phyloP scores from a whole-genome alignment of 768 basidiomycete genomes.

The Thelephora ganbajun region DNA sequence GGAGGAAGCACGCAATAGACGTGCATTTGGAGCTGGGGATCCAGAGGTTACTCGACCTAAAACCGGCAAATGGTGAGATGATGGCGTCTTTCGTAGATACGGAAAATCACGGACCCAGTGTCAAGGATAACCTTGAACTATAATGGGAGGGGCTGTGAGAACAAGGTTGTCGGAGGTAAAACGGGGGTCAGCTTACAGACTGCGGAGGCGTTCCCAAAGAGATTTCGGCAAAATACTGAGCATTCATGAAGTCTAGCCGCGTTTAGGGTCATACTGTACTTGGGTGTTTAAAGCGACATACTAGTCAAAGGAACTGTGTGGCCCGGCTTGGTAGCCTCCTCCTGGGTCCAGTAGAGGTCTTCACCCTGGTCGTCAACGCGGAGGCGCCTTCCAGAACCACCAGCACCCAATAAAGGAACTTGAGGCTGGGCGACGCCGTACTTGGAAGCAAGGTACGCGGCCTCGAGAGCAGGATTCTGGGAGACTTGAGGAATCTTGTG shows the following conservation, averaged over 20 bases:
- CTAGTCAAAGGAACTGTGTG: conserved; percentile 85
- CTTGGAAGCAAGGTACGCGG: conserved; percentile 86
- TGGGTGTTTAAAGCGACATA: conserved; percentile 23
- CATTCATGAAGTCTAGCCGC: conserved; percentile 84
- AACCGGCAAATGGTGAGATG: neutral
- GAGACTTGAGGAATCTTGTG: conserved; percentile 63
- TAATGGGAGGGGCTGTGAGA: conserved; percentile 1
- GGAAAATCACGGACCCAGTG: conserved; percentile 45
- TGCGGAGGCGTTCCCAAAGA: conserved; percentile 75
- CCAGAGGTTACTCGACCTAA: conserved; percentile 86
- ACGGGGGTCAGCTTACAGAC: conserved; percentile 28
- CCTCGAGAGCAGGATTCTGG: conserved; percentile 54
- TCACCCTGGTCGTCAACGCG: conserved; percentile 36
- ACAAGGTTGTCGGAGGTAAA: neutral
- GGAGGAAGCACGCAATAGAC: conserved; percentile 89
- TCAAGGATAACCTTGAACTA: conserved; percentile 93
- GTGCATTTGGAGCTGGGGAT: conserved; percentile 72
- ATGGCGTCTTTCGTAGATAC: neutral
- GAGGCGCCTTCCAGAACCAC: conserved; percentile 53
- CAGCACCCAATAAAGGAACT: conserved; percentile 57
- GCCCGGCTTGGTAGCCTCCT: conserved; percentile 51
- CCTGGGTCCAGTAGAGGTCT: conserved; percentile 72
- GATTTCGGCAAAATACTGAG: conserved; percentile 92
- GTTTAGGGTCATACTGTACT: conserved; percentile 4
- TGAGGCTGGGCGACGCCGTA: conserved; percentile 54